Percentiles rank a stretch among this genome's conserved stretches.
These are phyloP conservation scores for Aureobasidium sp. DNA, from an alignment of 2,329 filamentous ascomycete species.

Conservation along the genomic window DNA sequence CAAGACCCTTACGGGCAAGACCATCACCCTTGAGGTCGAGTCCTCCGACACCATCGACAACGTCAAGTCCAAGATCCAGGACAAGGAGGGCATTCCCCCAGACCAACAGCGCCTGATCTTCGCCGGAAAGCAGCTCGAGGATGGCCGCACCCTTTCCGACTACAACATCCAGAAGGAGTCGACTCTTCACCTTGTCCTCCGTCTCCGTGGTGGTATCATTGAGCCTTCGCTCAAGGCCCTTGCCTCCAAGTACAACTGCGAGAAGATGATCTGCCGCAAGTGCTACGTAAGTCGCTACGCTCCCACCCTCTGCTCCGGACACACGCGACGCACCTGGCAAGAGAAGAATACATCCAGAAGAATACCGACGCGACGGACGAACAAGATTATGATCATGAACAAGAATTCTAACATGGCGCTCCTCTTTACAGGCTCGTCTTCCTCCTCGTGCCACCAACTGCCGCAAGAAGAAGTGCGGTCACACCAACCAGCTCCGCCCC, in stretches of 20 bases:
- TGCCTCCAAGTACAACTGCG: constrained; percentile 99
- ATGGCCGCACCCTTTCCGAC: constrained; percentile 91
- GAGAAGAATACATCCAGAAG: background rate
- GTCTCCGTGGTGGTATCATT: constrained; percentile 98
- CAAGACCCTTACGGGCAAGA: constrained; percentile 99
- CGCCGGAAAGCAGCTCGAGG: constrained; percentile 97
- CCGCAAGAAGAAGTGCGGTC: constrained; percentile 99
- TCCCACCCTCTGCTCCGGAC: background rate
- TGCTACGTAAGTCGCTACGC: constrained; percentile 71
- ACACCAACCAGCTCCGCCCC: constrained; percentile 99
- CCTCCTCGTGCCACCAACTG: constrained; percentile 99
- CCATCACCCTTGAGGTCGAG: constrained; percentile 99
- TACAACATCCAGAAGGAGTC: constrained; percentile 99
- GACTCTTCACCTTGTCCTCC: constrained; percentile 95
- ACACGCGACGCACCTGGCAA: background rate
- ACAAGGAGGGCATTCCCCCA: constrained; percentile 97
- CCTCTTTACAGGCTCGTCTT: constrained; percentile 56
- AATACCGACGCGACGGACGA: constrained; percentile 23
- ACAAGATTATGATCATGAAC: constrained; percentile 19
- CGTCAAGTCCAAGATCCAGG: constrained; percentile 99
- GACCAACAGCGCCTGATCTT: constrained; percentile 99
- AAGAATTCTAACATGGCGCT: constrained; percentile 20
- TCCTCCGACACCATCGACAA: constrained; percentile 99
- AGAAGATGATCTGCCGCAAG: constrained; percentile 99
- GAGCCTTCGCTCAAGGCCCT: constrained; percentile 98